phyloP scores from a whole-genome alignment of 2,329 filamentous ascomycete genomes.

The Metarhizium brunneum region DNA sequence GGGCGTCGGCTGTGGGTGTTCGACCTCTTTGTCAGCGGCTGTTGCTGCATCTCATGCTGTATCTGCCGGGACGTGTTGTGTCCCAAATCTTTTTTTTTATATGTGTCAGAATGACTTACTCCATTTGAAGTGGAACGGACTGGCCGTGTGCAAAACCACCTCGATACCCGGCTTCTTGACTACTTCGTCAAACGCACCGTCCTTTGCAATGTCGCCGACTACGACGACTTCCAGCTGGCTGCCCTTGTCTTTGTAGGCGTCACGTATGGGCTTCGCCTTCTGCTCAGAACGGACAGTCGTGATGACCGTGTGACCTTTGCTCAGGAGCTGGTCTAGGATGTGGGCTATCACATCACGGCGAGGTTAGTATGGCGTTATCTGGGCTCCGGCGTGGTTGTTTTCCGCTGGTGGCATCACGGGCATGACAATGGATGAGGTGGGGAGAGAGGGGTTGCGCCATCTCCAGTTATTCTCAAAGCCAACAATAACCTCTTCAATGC shows the following conservation, averaged over 20 bases:
- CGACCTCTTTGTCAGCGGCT: not conserved
- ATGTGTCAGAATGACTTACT: constrained; percentile 17
- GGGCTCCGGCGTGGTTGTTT: too few species aligned
- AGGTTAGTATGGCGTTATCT: not conserved
- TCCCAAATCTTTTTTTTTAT: too few species aligned
- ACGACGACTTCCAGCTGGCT: constrained; percentile 44
- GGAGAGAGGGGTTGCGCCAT: not conserved
- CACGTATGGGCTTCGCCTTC: constrained; percentile 42
- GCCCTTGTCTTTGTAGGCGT: constrained; percentile 33
- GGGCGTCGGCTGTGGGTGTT: constrained; percentile 28
- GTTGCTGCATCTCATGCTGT: not conserved
- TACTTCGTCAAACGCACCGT: constrained; percentile 63
- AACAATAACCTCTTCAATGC: too few species aligned
- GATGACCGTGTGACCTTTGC: constrained; percentile 40
- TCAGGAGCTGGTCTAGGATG: constrained; percentile 43
- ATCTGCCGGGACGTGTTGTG: too few species aligned
- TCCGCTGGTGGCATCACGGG: not conserved
- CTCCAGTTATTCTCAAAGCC: too few species aligned
- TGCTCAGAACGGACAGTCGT: constrained; percentile 46
- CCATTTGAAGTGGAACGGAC: constrained; percentile 47
- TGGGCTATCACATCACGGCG: constrained; percentile 30
- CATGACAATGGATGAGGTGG: not conserved
- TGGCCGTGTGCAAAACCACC: constrained; percentile 52
- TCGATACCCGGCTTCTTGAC: constrained; percentile 40
- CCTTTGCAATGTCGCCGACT: constrained; percentile 68